phyloP scores from a whole-genome alignment of 768 basidiomycete genomes.

The Tylopilus subfusipes region DNA sequence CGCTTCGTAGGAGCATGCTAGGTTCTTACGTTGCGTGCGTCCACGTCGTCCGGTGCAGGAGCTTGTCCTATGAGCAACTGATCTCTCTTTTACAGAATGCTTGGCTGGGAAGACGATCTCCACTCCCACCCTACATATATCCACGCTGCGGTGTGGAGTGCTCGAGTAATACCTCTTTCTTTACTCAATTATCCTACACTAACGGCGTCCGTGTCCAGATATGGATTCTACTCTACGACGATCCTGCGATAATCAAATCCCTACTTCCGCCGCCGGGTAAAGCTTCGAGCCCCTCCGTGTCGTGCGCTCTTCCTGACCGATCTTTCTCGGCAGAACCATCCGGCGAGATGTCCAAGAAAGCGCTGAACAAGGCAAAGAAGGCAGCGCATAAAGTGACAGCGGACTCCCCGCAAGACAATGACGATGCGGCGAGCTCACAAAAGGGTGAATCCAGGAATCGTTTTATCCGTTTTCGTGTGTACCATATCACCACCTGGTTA shows the following conservation, averaged over 20 bases:
- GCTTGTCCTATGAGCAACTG: not conserved
- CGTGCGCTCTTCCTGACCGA: slow-evolving; percentile 23
- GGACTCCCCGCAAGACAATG: slow-evolving; percentile 38
- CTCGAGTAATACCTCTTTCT: slow-evolving; percentile 47
- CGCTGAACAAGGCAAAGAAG: slow-evolving; percentile 85
- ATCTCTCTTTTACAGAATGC: slow-evolving; percentile 45
- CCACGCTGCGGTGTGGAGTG: slow-evolving; percentile 65
- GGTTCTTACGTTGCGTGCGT: slow-evolving; percentile 82
- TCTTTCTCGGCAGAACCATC: slow-evolving; percentile 10
- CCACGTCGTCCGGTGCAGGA: not conserved
- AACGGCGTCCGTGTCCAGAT: slow-evolving; percentile 46
- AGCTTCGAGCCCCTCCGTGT: slow-evolving; percentile 18
- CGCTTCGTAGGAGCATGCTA: slow-evolving; percentile 83
- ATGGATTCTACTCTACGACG: slow-evolving; percentile 67
- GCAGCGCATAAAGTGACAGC: slow-evolving; percentile 56
- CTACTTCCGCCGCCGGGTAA: slow-evolving; percentile 38
- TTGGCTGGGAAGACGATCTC: slow-evolving; percentile 79
- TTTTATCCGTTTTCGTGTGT: slow-evolving; percentile 7
- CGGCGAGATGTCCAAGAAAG: slow-evolving; percentile 58
- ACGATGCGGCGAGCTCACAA: slow-evolving; percentile 43
- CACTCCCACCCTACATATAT: slow-evolving; percentile 76
- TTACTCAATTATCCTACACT: slow-evolving; percentile 10
- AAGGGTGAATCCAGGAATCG: slow-evolving; percentile 49
- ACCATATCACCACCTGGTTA: slow-evolving; percentile 15
- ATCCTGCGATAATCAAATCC: slow-evolving; percentile 55